phyloP scores from a whole-genome alignment of 2,329 filamentous ascomycete genomes.

The Alternaria incomplexa region DNA sequence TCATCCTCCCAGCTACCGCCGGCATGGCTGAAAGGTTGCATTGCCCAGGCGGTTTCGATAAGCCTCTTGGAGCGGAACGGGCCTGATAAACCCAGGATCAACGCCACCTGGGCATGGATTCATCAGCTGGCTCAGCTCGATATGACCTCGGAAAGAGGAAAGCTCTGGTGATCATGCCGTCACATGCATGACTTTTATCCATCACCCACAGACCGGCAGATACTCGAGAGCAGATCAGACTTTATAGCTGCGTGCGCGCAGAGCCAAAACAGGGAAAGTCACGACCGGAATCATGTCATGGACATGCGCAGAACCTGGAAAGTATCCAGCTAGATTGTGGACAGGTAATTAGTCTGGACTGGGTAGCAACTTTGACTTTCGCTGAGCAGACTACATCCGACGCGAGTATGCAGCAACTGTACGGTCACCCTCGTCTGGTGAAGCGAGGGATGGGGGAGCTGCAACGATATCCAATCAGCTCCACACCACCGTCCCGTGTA shows the following conservation, averaged over 20 bases:
- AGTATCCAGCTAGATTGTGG: neutral
- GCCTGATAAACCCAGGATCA: neutral
- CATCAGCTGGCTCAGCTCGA: neutral
- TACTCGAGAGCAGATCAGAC: neutral
- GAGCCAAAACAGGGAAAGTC: neutral
- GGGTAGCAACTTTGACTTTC: neutral
- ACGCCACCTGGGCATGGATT: neutral
- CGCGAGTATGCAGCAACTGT: neutral
- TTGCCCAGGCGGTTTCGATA: neutral
- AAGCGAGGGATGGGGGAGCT: neutral
- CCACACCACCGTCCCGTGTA: neutral
- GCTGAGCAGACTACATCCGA: neutral
- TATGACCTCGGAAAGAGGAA: neutral
- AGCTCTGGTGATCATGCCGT: neutral
- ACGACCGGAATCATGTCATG: neutral
- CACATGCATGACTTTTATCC: neutral
- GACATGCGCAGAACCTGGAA: neutral
- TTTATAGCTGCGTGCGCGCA: neutral
- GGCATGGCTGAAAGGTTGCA: neutral
- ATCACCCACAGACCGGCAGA: neutral
- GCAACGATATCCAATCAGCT: neutral
- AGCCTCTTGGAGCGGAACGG: neutral
- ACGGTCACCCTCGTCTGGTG: neutral
- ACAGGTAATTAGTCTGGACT: neutral
- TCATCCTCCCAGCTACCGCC: neutral